These are phyloP conservation scores for Nidula microcarpa DNA, from an alignment of 768 basidiomycete genomes.

Conservation along the genomic window DNA sequence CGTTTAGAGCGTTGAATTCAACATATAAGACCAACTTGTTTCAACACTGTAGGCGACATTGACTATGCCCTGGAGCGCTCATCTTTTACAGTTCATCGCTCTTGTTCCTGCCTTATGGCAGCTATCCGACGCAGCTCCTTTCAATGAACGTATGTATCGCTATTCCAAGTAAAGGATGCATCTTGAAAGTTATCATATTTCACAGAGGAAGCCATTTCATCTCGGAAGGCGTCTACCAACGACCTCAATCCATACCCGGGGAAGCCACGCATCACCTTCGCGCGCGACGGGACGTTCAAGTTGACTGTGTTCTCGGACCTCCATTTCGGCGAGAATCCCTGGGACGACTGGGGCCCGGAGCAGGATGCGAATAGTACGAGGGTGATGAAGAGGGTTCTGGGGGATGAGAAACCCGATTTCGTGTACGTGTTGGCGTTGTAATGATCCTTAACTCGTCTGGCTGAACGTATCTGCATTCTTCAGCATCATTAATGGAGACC, in stretches of 20 bases:
- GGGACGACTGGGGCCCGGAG: conserved; percentile 62
- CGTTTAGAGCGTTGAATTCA: too few species aligned
- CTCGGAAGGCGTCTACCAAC: not conserved
- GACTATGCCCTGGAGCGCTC: not conserved
- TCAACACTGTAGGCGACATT: too few species aligned
- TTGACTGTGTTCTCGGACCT: conserved; percentile 72
- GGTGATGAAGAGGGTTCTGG: conserved; percentile 55
- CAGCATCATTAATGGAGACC: conserved; percentile 70
- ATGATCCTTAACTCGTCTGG: not conserved
- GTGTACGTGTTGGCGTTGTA: conserved; percentile 39
- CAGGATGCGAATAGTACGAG: conserved; percentile 63
- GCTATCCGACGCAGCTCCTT: not conserved
- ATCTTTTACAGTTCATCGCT: not conserved
- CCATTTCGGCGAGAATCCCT: conserved; percentile 75
- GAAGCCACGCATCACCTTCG: conserved; percentile 50
- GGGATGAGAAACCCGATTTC: conserved; percentile 62
- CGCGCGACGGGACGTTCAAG: conserved; percentile 61
- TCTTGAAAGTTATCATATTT: not conserved
- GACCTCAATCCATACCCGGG: conserved; percentile 32
- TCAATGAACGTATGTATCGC: not conserved
- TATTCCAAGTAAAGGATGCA: not conserved
- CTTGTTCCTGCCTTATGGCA: not conserved
- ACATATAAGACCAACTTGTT: too few species aligned
- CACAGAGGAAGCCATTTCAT: not conserved
- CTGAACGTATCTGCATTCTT: not conserved